These are phyloP conservation scores for Leptosphaerulina australis DNA, from an alignment of 2,329 filamentous ascomycete genomes.

Conservation along the genomic window DNA sequence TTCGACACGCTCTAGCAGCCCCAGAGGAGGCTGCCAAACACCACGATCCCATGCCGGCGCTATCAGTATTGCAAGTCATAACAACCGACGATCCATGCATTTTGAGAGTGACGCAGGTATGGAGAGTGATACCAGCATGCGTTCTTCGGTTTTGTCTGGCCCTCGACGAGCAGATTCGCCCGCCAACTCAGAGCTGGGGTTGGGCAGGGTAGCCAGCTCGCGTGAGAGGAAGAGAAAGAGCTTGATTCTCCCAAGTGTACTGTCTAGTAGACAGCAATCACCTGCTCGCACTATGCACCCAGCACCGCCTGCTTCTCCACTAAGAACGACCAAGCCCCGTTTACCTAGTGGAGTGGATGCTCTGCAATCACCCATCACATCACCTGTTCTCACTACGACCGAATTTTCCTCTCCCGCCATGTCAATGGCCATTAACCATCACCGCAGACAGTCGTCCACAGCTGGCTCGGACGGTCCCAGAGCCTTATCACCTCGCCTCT, in stretches of 20 bases:
- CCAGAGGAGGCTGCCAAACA: slow-evolving; percentile 80
- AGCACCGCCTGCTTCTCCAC: slow-evolving; percentile 78
- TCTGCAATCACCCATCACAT: slow-evolving; percentile 83
- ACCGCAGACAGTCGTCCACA: slow-evolving; percentile 89
- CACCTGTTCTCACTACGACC: slow-evolving; percentile 80
- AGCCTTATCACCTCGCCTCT: slow-evolving; percentile 82
- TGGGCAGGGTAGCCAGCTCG: slow-evolving; percentile 77
- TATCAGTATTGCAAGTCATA: slow-evolving; percentile 63
- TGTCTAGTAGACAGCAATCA: slow-evolving; percentile 85
- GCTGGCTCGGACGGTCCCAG: slow-evolving; percentile 72
- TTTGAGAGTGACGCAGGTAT: slow-evolving; percentile 84
- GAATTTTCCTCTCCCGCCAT: slow-evolving; percentile 80
- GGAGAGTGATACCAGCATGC: slow-evolving; percentile 85
- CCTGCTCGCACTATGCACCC: slow-evolving; percentile 71
- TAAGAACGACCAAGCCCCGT: slow-evolving; percentile 84
- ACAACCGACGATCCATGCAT: slow-evolving; percentile 77
- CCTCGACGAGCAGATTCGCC: slow-evolving; percentile 84
- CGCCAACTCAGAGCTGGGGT: slow-evolving; percentile 70
- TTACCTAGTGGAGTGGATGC: slow-evolving; percentile 66
- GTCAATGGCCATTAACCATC: slow-evolving; percentile 64
- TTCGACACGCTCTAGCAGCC: slow-evolving; percentile 87
- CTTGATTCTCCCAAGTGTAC: slow-evolving; percentile 77
- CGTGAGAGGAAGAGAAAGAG: slow-evolving; percentile 86
- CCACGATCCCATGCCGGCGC: slow-evolving; percentile 78
- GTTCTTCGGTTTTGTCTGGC: slow-evolving; percentile 77